These are phyloP conservation scores for Limonium bicolor DNA, from an alignment of 148 eudicot species.

Conservation along the genomic window DNA sequence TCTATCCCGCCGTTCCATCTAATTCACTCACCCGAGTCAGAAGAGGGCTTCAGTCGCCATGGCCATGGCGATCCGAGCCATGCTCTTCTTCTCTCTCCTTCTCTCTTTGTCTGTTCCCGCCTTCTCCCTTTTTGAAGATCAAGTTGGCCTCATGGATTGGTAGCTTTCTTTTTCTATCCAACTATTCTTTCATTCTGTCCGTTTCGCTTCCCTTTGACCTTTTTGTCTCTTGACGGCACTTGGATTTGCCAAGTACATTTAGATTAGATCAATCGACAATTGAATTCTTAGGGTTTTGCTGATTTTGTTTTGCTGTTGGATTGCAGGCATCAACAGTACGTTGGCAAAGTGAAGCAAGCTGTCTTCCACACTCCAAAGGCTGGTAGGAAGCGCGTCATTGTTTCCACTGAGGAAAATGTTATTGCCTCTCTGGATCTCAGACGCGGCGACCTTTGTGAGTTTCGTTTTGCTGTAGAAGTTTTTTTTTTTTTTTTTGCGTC, in stretches of 20 bases:
- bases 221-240: neutral
- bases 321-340: slow-evolving; percentile 84
- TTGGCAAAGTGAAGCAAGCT: slow-evolving; percentile 90
- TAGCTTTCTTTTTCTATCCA: neutral
- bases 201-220: neutral
- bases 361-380: slow-evolving; percentile 94
- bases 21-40: slow-evolving; percentile 1
- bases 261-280: neutral
- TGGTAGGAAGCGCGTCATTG: slow-evolving; percentile 87
- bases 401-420: slow-evolving; percentile 79
- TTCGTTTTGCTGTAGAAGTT: neutral
- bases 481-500: slow-evolving; percentile 3
- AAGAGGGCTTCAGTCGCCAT: slow-evolving; percentile 11
- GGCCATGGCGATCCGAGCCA: slow-evolving; percentile 5
- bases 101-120: slow-evolving; percentile 11
- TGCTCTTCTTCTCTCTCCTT: neutral
- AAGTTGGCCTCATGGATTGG: slow-evolving; percentile 9
- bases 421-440: slow-evolving; percentile 96
- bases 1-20: too few relatives aligned
- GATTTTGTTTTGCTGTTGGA: neutral
- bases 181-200: neutral
- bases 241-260: neutral
- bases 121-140: slow-evolving; percentile 12
- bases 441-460: slow-evolving; percentile 82
- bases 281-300: neutral